Percentiles rank a stretch among this genome's conserved stretches.
phyloP scores from a whole-genome alignment of 257 asterid genomes.

The Mentha longifolia region DNA sequence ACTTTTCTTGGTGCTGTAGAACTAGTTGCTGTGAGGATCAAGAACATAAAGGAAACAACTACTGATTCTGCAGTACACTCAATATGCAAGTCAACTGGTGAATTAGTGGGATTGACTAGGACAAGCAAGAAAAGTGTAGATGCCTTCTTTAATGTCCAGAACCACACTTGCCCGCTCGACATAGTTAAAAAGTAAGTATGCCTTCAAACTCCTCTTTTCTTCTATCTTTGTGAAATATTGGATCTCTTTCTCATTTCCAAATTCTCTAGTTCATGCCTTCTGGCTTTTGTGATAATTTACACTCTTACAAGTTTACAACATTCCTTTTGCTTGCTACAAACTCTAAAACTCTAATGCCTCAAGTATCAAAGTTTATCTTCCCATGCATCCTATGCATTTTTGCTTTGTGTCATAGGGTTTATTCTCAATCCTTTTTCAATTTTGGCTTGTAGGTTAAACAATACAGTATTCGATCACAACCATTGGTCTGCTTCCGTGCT shows the following conservation, averaged over 20 bases:
- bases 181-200: conserved; percentile 44
- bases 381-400: conserved; percentile 3
- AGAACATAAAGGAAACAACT: conserved; percentile 42
- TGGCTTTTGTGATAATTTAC: neutral
- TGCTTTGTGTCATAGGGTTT: neutral
- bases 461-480: conserved; percentile 29
- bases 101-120: conserved; percentile 52
- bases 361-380: neutral
- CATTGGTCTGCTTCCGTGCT: conserved; percentile 47
- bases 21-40: conserved; percentile 48
- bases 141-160: conserved; percentile 49
- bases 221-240: too few relatives aligned
- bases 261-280: neutral
- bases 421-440: conserved; percentile 4
- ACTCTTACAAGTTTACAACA: neutral
- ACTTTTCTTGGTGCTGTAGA: conserved; percentile 31
- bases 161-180: conserved; percentile 24
- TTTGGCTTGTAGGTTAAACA: conserved; percentile 46
- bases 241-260: neutral
- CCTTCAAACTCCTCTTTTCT: neutral
- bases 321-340: neutral
- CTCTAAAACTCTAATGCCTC: neutral
- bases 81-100: conserved; percentile 50
- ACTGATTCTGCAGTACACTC: conserved; percentile 39
- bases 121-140: conserved; percentile 42